Base-by-base conservation (phyloP, 179 eudicot species). In the Heliamphora pulchella region DNA sequence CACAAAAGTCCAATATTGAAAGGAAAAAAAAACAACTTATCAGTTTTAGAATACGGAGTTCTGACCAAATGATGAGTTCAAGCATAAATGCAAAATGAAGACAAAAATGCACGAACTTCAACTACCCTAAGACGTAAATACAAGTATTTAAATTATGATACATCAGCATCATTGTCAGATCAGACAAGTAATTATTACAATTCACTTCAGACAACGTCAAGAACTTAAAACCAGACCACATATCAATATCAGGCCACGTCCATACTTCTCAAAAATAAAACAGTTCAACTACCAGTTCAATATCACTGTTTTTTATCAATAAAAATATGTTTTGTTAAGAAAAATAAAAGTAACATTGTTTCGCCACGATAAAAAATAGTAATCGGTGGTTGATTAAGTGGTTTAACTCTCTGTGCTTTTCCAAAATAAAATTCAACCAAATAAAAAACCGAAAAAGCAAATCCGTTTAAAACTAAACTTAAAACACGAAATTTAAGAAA, bases 151-250 rank as follows among this genome's bases (percentile, higher is more conserved):
- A 20, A 8, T 55, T 39, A 54, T 31, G 48, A 18, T 55, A 11
- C 13, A 22, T 55, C 77, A 51, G 51, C 59, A 18, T 47, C 43
- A 9, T 53, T 9, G 10, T 59, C 4, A 31, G 8, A 71, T 53
- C 75, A 72, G 41, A 48, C 58, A 72, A 72, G 43, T 50, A 50
- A 55, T 22, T 72, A 72, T 53, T 51, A 72, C 58, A 0, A 72
- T 18, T 71, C 75, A 72, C 75, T 20, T 20, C 43, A 50, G 44
- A 72, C 7, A 48, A 15, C 53, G 31, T 31, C 31, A 31, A 31
- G 31, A 31, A 31, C 31, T 31, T 31, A 31, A 31, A 31, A 31
- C 31, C 31, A 31, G 31, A 31, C 31, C 31, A 31, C 31, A 31
- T 31, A 31, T 31, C 31, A 31, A 0, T 31, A 31, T 31, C 31